These are phyloP conservation scores for Sphaerobolus stellatus DNA, from an alignment of 1,284 basidiomycete genomes.

Conservation along the genomic window DNA sequence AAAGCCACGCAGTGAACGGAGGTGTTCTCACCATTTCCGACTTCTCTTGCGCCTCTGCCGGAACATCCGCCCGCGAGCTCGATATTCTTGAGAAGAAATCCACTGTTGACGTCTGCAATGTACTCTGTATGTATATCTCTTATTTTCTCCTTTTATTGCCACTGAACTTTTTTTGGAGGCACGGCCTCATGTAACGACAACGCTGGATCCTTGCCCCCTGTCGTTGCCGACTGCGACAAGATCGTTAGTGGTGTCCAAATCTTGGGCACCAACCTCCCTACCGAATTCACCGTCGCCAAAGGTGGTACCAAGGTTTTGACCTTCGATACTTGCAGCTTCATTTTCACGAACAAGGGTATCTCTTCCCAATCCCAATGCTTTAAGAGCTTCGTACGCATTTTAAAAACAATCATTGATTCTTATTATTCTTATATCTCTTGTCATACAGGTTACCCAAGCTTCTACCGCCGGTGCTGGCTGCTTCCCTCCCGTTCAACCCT, in stretches of 20 bases:
- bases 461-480: slow-evolving; percentile 5
- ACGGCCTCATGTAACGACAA: slow-evolving; percentile 3
- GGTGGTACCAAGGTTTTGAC: slow-evolving; percentile 1
- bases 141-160: neutral
- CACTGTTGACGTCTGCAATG: neutral
- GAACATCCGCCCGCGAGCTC: neutral
- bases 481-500: slow-evolving; percentile 10
- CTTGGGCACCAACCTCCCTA: neutral
- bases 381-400: slow-evolving; percentile 2
- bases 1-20: neutral
- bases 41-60: slow-evolving; percentile 5
- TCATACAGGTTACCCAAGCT: slow-evolving; percentile 3
- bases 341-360: slow-evolving; percentile 10
- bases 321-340: slow-evolving; percentile 7
- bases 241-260: slow-evolving; percentile 5
- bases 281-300: slow-evolving; percentile 1
- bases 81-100: neutral
- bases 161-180: slow-evolving; percentile 1
- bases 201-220: slow-evolving; percentile 5
- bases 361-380: too few relatives aligned
- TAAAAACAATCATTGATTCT: neutral
- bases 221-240: slow-evolving; percentile 7
- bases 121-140: neutral
- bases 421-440: neutral
- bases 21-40: neutral